Evolutionary conservation across 2,329 filamentous ascomycete genomes (phyloP), one percentile per base, ranked within the genome.

Genomic region (Blumeria graminis): DNA sequence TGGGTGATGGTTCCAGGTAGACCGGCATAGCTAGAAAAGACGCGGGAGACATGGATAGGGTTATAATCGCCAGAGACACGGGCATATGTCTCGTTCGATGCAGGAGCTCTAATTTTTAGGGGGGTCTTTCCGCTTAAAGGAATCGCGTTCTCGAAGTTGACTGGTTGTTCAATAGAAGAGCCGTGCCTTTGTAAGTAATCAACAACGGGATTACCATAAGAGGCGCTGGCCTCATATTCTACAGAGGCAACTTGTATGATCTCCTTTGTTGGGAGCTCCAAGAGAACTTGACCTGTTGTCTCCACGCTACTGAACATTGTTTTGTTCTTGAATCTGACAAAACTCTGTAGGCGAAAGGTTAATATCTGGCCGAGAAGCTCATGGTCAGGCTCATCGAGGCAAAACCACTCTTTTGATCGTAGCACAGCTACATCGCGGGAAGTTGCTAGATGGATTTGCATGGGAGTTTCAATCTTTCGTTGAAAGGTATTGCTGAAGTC

Each of bases 401-500:
- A 81, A 75, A 98, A 95, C 92, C 92, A 98, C 69, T 96, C 84
- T 77, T 98, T 98, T 28, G 90, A 95, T 65, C 85, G 84, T 54
- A 98, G 76, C 22, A 98, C 84, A 51, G 92, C 90, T 43, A 98
- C 82, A 64, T 98, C 93, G 72, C 92, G 94, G 66, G 78, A 82
- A 3, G 87, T 89, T 13, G 76, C 81, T 53, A 98, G 77, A 66
- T 94, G 84, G 33, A 98, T 74, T 71, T 98, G 86, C 76, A 96
- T 92, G 0, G 90, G 89, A 1, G 86, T 94, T 72, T 98, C 92
- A 6, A 82, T 79, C 77, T 95, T 96, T 68, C 92, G 85, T 72
- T 96, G 89, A 81, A 98, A 98, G 6, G 93, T 98, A 72, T 94
- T 98, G 72, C 95, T 85, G 64, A 80, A 98, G 69, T 98, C 93